Evolutionary conservation across 352 stramenopile genomes (phyloP), one percentile per base, ranked within the genome.

Genomic region (Globisporangium iwayamae): DNA sequence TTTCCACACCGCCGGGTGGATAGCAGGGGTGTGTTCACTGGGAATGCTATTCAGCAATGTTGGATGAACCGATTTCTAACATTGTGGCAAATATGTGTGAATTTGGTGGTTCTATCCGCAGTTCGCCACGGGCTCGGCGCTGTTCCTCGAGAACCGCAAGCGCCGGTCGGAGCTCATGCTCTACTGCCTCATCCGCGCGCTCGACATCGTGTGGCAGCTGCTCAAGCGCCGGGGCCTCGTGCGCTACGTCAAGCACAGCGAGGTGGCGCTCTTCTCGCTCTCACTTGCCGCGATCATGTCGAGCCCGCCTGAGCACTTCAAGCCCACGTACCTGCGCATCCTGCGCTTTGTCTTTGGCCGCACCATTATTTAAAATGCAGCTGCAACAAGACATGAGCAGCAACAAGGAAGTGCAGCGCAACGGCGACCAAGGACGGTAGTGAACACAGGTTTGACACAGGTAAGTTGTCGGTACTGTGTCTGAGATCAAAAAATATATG

Each of bases 281-380:
- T 94, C 87, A 36, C 90, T 96, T 72, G 81, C 85, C 14, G 67
- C 85, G 41, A 94, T 94, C 70, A 91, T 94, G 83, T 92, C 85
- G 46, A 85, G 74, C 25, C 84, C 85, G n/a, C 67, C 85, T 2
- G 66, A 81, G 62, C 81, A 93, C 69, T 91, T 96, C 70, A 96
- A 96, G 66, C 82, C 85, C 28, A 93, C 87, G 43, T 94, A 96
- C 64, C 73, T 92, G 20, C 69, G 75, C 55, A 90, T 94, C 62
- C 55, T 93, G 60, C 80, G 83, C 38, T 96, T 96, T 62, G 72
- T 94, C 70, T 96, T 96, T 72, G 87, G 87, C 41, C 73, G 71
- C 56, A 72, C 86, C 61, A 86, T 85, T 74, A 84, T 91, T 77
- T 91, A 84, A 74, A 36, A 55, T 28, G 25, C 25, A 28, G 25